Evolutionary conservation across 2,329 filamentous ascomycete genomes (phyloP).

Genomic region (Aspergillus alliaceus): DNA sequence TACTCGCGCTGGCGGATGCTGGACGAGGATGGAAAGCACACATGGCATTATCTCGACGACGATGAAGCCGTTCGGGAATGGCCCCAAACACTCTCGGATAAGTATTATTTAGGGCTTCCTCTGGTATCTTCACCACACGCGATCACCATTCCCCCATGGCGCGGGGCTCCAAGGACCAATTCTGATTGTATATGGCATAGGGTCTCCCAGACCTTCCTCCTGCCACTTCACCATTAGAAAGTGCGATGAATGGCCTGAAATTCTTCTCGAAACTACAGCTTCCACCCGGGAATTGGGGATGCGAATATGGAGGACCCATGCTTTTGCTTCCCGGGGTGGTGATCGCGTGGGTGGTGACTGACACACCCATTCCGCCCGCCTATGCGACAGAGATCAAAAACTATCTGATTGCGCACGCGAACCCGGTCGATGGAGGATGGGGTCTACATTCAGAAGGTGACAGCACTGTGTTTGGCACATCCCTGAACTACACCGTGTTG

Average conservation of each 20-base stretch:
- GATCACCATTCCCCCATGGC: no score
- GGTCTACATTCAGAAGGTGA: neutral
- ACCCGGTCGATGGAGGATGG: slow-evolving; percentile 9
- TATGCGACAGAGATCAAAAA: neutral
- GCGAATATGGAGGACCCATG: neutral
- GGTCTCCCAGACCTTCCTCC: no score
- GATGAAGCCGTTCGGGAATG: no score
- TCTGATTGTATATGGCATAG: no score
- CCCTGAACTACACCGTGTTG: slow-evolving; percentile 4
- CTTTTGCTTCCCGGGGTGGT: slow-evolving; percentile 5
- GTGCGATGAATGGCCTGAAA: neutral
- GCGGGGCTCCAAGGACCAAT: no score
- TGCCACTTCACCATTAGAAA: no score
- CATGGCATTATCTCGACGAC: no score
- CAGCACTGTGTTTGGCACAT: slow-evolving; percentile 5
- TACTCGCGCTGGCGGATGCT: no score
- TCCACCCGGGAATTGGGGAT: neutral
- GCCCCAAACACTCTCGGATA: no score
- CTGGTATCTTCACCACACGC: no score
- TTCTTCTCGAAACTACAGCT: neutral
- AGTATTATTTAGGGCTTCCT: no score
- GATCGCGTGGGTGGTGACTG: neutral
- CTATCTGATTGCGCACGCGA: neutral
- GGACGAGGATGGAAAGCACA: no score
- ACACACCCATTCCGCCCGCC: neutral